A percentile compares a stretch with the other conserved stretches of the same genome.
Evolutionary conservation across 2,329 filamentous ascomycete genomes (phyloP).

Genomic region (Botryotinia globosa): DNA sequence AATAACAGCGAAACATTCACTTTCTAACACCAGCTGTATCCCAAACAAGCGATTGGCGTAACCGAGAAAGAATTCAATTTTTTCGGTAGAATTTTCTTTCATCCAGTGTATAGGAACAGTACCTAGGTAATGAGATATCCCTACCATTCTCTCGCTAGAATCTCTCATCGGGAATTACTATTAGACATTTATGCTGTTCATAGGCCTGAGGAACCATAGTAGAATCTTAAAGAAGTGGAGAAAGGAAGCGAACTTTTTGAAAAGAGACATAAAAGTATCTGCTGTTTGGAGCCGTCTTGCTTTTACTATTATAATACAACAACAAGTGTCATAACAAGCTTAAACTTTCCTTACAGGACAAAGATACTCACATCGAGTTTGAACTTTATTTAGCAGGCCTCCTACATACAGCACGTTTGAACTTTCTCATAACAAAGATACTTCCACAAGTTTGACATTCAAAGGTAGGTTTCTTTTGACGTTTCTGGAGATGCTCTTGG

Average conservation of each 20-base stretch:
- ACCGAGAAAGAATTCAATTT: neutral
- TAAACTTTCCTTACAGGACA: neutral
- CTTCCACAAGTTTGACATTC: neutral
- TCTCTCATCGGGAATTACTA: neutral
- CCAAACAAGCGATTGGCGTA: neutral
- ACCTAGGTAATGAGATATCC: neutral
- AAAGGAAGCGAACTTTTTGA: neutral
- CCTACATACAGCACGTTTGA: neutral
- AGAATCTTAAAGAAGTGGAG: neutral
- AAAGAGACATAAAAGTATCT: neutral
- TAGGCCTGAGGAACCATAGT: no score
- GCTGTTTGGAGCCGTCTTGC: neutral
- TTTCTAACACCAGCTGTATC: accelerated
- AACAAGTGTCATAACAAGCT: neutral
- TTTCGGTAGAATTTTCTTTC: neutral
- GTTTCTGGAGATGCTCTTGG: neutral
- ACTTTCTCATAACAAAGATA: neutral
- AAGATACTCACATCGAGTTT: neutral
- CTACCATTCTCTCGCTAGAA: neutral
- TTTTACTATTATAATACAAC: neutral
- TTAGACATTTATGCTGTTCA: neutral
- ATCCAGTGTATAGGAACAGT: accelerated
- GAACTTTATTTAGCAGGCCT: neutral
- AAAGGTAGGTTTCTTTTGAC: neutral
- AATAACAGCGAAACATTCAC: neutral